A percentile compares a stretch with the other conserved stretches of the same genome.
Conservation (phyloP, 202 grass and related monocot genomes). For the Brachypodium distachyon region DNA sequence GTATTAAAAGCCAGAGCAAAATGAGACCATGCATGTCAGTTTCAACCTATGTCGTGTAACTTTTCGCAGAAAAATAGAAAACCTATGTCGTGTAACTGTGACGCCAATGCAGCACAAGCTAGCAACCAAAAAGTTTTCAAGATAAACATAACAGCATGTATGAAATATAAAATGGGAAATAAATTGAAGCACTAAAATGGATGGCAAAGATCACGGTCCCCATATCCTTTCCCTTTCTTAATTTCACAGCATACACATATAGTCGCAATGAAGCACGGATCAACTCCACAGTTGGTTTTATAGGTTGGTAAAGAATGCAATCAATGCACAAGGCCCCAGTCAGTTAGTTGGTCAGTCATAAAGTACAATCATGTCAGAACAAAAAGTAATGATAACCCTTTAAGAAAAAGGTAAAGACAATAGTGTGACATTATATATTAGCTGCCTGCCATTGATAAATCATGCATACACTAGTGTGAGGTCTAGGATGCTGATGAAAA, state of each 20-base stretch:
- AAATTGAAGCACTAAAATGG: constrained; percentile 17
- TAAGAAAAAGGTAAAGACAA: no score
- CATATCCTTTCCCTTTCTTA: constrained; percentile 19
- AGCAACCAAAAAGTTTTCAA: not conserved
- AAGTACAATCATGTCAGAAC: constrained; percentile 33
- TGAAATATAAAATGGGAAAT: constrained; percentile 1
- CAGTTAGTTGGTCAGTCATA: constrained; percentile 56
- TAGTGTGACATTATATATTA: constrained; percentile 5
- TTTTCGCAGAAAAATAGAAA: no score
- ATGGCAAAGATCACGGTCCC: constrained; percentile 26
- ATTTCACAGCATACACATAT: constrained; percentile 24
- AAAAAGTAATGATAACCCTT: not conserved
- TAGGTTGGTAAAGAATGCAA: constrained; percentile 39
- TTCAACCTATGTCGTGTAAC: not conserved
- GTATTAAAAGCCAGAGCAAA: not conserved
- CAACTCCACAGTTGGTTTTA: constrained; percentile 35
- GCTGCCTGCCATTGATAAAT: constrained; percentile 19
- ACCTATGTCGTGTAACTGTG: not conserved
- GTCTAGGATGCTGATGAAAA: constrained; percentile 35
- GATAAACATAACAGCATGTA: not conserved
- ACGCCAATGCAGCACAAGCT: not conserved
- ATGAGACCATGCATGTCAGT: not conserved
- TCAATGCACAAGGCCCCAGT: constrained; percentile 38
- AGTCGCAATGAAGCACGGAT: constrained; percentile 37
- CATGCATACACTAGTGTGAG: constrained; percentile 12